A percentile compares a stretch with the other conserved stretches of the same genome.
These are phyloP conservation scores for Eustoma russellianum DNA, from an alignment of 257 asterid genomes.

Conservation along the genomic window DNA sequence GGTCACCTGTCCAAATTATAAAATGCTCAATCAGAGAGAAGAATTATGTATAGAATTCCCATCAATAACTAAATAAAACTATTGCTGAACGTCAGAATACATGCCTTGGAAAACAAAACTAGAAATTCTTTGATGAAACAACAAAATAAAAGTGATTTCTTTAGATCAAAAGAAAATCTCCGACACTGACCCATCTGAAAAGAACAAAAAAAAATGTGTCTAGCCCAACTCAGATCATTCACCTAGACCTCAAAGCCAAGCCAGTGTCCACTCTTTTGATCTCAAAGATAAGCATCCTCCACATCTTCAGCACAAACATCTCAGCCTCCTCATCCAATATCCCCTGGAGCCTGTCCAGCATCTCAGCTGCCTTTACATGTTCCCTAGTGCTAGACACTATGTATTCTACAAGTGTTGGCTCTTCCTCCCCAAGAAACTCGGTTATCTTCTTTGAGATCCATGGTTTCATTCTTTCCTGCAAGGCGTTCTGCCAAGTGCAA, in stretches of 20 bases:
- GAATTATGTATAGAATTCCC: no score
- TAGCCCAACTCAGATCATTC: slow-evolving; percentile 24
- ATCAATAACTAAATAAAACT: no score
- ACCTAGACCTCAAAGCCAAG: slow-evolving; percentile 42
- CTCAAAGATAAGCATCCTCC: slow-evolving; percentile 99
- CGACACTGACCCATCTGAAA: slow-evolving; percentile 1
- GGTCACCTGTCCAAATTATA: no score
- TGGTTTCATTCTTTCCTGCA: slow-evolving; percentile 83
- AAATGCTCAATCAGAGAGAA: no score
- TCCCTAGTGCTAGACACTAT: slow-evolving; percentile 85
- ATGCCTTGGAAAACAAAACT: no score
- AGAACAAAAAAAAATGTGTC: slow-evolving; percentile 6
- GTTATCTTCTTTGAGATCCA: slow-evolving; percentile 96
- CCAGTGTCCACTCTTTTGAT: slow-evolving; percentile 93
- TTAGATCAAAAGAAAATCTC: neutral
- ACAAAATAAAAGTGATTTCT: no score
- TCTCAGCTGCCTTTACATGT: slow-evolving; percentile 80
- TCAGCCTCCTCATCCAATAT: slow-evolving; percentile 98
- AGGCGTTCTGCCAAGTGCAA: slow-evolving; percentile 44
- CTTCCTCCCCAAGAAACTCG: slow-evolving; percentile 92
- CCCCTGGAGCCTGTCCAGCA: slow-evolving; percentile 86
- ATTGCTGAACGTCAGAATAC: no score
- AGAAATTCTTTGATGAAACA: no score
- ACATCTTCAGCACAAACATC: slow-evolving; percentile 98
- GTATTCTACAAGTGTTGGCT: slow-evolving; percentile 79